phyloP scores from a whole-genome alignment of 805 yeast genomes.

The Wickerhamiella australiensis region DNA sequence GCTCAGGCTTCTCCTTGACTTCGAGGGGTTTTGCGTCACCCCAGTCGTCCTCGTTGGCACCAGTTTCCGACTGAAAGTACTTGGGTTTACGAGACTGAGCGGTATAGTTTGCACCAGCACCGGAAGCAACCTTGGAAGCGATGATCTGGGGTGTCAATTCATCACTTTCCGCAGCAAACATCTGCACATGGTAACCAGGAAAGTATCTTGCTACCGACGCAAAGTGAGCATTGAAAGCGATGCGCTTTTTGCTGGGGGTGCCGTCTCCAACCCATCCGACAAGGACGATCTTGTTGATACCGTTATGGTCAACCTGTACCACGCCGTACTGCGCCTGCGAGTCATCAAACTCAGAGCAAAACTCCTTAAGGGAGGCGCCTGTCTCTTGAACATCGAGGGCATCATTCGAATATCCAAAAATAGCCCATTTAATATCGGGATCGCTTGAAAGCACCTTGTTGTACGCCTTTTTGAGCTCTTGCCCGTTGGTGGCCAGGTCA shows the following conservation, averaged over 20 bases:
- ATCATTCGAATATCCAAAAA: conserved; percentile 57
- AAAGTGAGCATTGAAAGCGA: conserved; percentile 34
- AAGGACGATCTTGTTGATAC: conserved; percentile 72
- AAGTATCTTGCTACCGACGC: conserved; percentile 31
- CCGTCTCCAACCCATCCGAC: conserved; percentile 94
- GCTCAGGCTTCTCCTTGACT: conserved; percentile 20
- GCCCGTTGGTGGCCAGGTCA: conserved; percentile 54
- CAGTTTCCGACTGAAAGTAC: conserved; percentile 27
- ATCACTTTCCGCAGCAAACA: conserved; percentile 89
- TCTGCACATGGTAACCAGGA: conserved; percentile 82
- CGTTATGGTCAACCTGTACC: conserved; percentile 76
- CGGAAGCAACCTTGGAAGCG: conserved; percentile 64
- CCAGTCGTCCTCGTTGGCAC: conserved; percentile 52
- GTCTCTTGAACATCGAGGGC: conserved; percentile 32
- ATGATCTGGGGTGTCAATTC: conserved; percentile 75
- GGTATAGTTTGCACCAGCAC: conserved; percentile 93
- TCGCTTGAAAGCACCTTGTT: conserved; percentile 71
- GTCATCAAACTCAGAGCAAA: conserved; percentile 71
- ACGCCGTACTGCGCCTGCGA: conserved; percentile 84
- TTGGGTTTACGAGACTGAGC: conserved; percentile 25
- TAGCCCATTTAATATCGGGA: conserved; percentile 56
- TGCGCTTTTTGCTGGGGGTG: conserved; percentile 47
- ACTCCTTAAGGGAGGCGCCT: conserved; percentile 60
- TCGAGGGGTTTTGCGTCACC: conserved; percentile 43
- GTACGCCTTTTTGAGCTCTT: conserved; percentile 62